Evolutionary conservation across 1,284 basidiomycete species (phyloP).

Genomic region (Earliella scabrosa): DNA sequence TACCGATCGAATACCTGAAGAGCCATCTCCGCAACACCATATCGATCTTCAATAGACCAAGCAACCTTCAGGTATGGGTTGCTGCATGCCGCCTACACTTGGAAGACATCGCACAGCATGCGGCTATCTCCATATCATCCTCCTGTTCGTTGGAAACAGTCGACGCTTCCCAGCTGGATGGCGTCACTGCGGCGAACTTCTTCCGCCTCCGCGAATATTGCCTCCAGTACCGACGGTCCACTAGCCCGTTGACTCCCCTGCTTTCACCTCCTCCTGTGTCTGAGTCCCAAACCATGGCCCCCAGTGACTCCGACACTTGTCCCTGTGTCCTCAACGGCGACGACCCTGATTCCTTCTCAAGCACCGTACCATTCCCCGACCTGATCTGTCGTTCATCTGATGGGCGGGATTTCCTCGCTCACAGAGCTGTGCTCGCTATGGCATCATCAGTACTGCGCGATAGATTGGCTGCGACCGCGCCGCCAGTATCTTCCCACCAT

Average conservation of each 20-base stretch:
- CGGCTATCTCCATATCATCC: conserved; percentile 1
- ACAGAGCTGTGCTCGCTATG: conserved; percentile 9
- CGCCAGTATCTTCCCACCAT: not conserved
- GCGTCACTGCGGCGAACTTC: conserved; percentile 20
- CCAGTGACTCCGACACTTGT: no score
- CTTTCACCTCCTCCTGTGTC: no score
- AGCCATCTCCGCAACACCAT: conserved; percentile 5
- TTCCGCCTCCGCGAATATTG: conserved; percentile 8
- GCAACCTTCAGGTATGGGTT: conserved; percentile 17
- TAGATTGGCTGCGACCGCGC: not conserved
- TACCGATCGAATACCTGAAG: conserved; percentile 8
- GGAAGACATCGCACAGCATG: conserved; percentile 10
- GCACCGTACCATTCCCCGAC: not conserved
- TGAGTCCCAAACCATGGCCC: no score
- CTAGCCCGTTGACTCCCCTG: no score
- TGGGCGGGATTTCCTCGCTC: conserved; percentile 11
- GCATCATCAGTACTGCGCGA: conserved; percentile 30
- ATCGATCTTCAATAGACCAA: not conserved
- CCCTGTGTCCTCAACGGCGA: no score
- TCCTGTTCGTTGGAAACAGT: not conserved
- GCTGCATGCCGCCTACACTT: conserved; percentile 9
- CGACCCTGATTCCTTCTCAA: not conserved
- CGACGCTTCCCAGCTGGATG: not conserved
- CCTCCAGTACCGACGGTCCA: not conserved
- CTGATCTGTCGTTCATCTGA: conserved; percentile 28